Evolutionary conservation across 169 alveolate species (phyloP), one percentile per base, ranked within the genome.

Genomic region (Cryptosporidium sp.): DNA sequence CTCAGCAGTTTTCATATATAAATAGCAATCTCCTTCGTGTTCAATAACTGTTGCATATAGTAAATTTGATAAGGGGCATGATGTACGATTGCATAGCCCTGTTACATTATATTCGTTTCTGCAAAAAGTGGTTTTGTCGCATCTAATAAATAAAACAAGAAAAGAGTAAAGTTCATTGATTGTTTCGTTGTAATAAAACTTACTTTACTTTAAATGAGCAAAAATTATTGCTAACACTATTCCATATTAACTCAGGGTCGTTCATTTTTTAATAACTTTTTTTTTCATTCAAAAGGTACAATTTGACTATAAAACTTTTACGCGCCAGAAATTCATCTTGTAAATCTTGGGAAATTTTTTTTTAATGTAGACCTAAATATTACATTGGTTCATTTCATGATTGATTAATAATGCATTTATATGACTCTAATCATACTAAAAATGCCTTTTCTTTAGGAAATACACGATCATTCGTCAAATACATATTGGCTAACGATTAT

Each of bases 61-160:
- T 80, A 99, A 96, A 93, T 99, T 99, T 14, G 99, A 97, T 39
- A 99, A 93, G 10, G 99, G 99, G 87, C 99, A 99, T 1, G 99
- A 96, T 60, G 94, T 95, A 86, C 98, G 95, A 85, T 97, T 97
- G 94, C 99, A 99, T 60, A 98, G 93, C 21, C 99, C 99, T 14
- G 99, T 98, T 48, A 98, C 99, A 92, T 98, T 98, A 93, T 97
- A 97, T 89, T 94, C 96, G 86, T 94, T 95, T 58, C 97, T 91
- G 92, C 98, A 96, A 93, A 96, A 96, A 35, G 93, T 93, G 60
- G 95, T 91, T 35, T 95, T 91, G 37, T 87, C 96, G 31, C 97
- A 95, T 89, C 96, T 92, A 93, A 60, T 75, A 21, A 51, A 48
- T 51, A 1, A n/a, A 21, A 42, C 42, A 42, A 69, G 21, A n/a